Base-by-base conservation (phyloP, 371 early-diverging fungal species). In the Zancudomyces culisetae region DNA sequence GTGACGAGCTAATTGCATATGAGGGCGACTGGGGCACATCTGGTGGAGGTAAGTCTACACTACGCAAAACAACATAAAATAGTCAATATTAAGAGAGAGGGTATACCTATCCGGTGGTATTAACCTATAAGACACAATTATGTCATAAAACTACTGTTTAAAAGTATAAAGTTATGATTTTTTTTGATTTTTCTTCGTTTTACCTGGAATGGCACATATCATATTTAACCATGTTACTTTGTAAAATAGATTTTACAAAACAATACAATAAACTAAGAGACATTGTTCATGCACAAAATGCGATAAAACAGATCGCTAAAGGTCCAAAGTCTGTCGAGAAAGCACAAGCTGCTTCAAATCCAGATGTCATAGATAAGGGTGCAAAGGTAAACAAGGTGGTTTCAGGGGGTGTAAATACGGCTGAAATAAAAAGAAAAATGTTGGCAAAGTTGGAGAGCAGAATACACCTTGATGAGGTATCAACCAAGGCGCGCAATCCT, bases 181-280 rank as follows among this genome's bases (percentile, higher is more conserved):
- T n/a, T n/a, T n/a, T n/a, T n/a, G n/a, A n/a, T n/a, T n/a, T n/a
- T n/a, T n/a, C n/a, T n/a, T n/a, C n/a, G n/a, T n/a, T n/a, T n/a
- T n/a, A n/a, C n/a, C n/a, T n/a, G n/a, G n/a, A n/a, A n/a, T n/a
- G n/a, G n/a, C n/a, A n/a, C n/a, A n/a, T n/a, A n/a, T n/a, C n/a
- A n/a, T n/a, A n/a, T n/a, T n/a, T n/a, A n/a, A n/a, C n/a, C n/a
- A n/a, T n/a, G n/a, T n/a, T n/a, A n/a, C n/a, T n/a, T n/a, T n/a
- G n/a, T n/a, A n/a, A n/a, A n/a, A n/a, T 48, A 48, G 48, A 91
- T 60, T 91, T 91, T 58, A 91, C 92, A 19, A 91, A 91, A 60
- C 83, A 91, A 58, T 91, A 85, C 69, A 91, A 91, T 67, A 76
- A 78, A 40, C 69, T 89, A 58, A 73, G 83, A 27, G 58, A 64